A percentile compares a stretch with the other conserved stretches of the same genome.
Conservation (phyloP, 305 asterid species). For the Withania somnifera region DNA sequence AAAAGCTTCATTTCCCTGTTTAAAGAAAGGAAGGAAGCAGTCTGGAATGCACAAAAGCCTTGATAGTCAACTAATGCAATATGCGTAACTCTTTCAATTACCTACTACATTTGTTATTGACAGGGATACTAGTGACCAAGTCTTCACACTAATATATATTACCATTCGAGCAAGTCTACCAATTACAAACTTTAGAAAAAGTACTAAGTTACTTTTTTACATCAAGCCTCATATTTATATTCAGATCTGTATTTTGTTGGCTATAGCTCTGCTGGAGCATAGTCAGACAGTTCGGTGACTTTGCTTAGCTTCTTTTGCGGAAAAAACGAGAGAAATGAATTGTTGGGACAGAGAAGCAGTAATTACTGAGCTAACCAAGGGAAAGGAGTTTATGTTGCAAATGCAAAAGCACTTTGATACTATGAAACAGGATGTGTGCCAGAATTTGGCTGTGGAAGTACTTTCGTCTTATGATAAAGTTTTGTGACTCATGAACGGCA, state of each 20-base stretch:
- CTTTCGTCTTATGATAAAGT: not conserved
- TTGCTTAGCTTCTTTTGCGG: not conserved
- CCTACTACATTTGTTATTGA: not conserved
- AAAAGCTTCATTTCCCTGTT: no score
- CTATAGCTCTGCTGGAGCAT: not conserved
- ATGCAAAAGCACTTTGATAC: not conserved
- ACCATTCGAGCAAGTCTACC: no score
- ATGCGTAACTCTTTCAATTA: not conserved
- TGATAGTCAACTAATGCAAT: not conserved
- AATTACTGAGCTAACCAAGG: not conserved
- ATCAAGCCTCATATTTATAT: not conserved
- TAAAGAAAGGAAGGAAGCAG: no score
- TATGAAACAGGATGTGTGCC: not conserved
- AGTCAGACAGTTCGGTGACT: not conserved
- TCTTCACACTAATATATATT: not conserved
- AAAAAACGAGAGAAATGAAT: not conserved
- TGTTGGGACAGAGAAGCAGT: not conserved
- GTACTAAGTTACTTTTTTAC: not conserved
- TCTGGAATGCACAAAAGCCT: not conserved
- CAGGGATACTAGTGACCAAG: not conserved
- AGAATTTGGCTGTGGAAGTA: not conserved
- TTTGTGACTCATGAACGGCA: not conserved
- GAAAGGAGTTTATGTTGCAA: not conserved
- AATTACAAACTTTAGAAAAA: no score
- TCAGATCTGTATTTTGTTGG: not conserved